Base-by-base conservation (phyloP, 495 filamentous ascomycete species). In the Chlorociboria aeruginascens region DNA sequence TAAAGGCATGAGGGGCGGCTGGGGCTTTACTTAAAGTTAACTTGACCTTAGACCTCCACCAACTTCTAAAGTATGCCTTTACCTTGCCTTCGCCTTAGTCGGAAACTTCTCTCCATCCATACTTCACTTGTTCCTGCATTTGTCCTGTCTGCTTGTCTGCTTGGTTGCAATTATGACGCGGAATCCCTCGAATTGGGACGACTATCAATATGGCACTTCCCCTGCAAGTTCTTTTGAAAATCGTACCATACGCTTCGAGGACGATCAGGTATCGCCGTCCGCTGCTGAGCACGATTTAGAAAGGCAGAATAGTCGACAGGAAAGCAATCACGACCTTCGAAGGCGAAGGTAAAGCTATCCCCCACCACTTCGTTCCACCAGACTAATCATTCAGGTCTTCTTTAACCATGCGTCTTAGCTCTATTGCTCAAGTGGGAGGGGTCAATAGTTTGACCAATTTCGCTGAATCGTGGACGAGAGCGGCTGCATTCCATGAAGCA, bases 371-470 rank as follows among this genome's bases (percentile, higher is more conserved):
- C 20, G 4, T 25, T 25, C 20, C 1, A 25, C 20, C 20, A 38
- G 1, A 42, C 14, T 7, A 32, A 36, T 4, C 10, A 28, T 29
- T 13, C 51, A 79, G 77, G 57, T 84, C 84, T 3, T 94, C 89
- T 13, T 70, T 92, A 55, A 85, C 86, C 36, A 70, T 84, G 59
- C 78, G 82, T 32, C 63, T 89, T 32, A 66, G 74, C 37, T 69
- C 74, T 37, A 52, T 96, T 20, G 72, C 83, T 51, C 80, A 93
- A 44, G 85, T 81, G 10, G 92, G 92, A 35, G 92, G 92, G 29
- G 82, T 86, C 42, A 98, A 98, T 63, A 92, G 85, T 60, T 81
- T 97, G 55, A 81, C 93, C 54, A 95, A 89, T 57, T 98, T 98
- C 61, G 85, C 92, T 40, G 78, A 86, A 39, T 93, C 86, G 54